Evolutionary conservation across 2,329 filamentous ascomycete genomes (phyloP), one percentile per base, ranked within the genome.

Genomic region (Aspergillus sergii): DNA sequence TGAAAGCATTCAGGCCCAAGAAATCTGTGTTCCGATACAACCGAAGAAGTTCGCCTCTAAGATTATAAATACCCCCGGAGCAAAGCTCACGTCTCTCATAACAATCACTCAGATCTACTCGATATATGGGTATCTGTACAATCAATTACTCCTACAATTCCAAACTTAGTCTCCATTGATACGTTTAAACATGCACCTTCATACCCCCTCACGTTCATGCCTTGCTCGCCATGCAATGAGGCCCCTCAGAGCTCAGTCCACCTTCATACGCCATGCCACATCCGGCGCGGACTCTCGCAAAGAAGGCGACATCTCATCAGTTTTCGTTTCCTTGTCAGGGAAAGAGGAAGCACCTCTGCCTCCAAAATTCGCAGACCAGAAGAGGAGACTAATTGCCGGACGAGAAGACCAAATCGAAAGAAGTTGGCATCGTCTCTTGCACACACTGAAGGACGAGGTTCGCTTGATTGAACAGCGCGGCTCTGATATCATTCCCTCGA

Each of bases 261-360:
- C 11, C 43, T 23, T 12, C 10, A 46, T 21, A 23, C n/a, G n/a
- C 10, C 21, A 21, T 23, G 43, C 43, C 21, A 23, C 43, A 21
- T 46, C 43, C 4, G 26, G 21, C 11, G 43, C 10, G 7, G 43
- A 12, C 1, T 16, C 39, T 32, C 59, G 59, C 11, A 57, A 63
- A 58, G 60, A 65, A 41, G 63, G 65, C 34, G 63, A 67, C n/a
- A 67, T 65, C 28, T 67, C 65, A 4, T 67, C 63, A 1, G 63
- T 67, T 3, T 67, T 67, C 21, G 57, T 57, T 7, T 61, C 60
- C 16, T 54, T 67, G 41, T 67, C 65, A 3, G 65, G 65, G 3
- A 59, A 46, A 14, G 58, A 63, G 45, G 55, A 56, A 28, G 2
- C 30, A 3, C 50, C 63, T 9, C 57, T 67, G 14, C 56, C 61